Percentiles rank a stretch among this genome's conserved stretches.
Conservation (phyloP, 176 grass and related monocot species). For the Lolium perenne region DNA sequence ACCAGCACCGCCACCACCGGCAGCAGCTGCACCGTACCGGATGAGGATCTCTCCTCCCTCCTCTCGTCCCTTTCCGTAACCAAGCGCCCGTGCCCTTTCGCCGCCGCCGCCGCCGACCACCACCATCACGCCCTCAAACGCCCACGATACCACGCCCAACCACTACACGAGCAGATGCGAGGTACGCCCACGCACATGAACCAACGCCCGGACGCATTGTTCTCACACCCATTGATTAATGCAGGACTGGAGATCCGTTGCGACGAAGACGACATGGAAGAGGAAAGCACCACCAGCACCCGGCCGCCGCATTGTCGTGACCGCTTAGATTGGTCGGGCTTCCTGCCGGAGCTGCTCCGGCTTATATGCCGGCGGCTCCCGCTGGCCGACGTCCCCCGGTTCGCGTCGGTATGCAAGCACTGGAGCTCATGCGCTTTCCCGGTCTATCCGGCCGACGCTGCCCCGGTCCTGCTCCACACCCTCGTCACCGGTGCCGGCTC, state of each 20-base stretch:
- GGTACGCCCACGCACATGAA: background rate
- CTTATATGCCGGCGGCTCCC: background rate
- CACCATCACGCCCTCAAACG: background rate
- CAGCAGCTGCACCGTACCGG: background rate
- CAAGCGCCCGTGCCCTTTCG: background rate
- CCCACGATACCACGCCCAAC: background rate
- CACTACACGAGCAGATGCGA: background rate
- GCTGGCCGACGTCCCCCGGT: slow-evolving; percentile 12
- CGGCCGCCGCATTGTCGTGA: background rate
- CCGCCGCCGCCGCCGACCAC: background rate
- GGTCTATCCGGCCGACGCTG: background rate
- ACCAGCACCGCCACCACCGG: background rate
- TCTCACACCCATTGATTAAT: background rate
- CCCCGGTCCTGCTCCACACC: background rate
- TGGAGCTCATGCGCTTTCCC: slow-evolving; percentile 14
- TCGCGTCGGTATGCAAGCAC: background rate
- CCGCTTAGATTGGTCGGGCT: background rate
- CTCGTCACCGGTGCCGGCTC: background rate
- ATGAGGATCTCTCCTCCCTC: slow-evolving; percentile 11
- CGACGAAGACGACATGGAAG: background rate
- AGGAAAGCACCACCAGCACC: background rate
- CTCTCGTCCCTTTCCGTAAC: background rate
- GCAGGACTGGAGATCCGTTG: slow-evolving; percentile 13
- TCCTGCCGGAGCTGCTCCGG: background rate
- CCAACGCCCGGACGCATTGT: background rate